Evolutionary conservation across 2,329 filamentous ascomycete species (phyloP).

Genomic region (Coniochaeta sp.): DNA sequence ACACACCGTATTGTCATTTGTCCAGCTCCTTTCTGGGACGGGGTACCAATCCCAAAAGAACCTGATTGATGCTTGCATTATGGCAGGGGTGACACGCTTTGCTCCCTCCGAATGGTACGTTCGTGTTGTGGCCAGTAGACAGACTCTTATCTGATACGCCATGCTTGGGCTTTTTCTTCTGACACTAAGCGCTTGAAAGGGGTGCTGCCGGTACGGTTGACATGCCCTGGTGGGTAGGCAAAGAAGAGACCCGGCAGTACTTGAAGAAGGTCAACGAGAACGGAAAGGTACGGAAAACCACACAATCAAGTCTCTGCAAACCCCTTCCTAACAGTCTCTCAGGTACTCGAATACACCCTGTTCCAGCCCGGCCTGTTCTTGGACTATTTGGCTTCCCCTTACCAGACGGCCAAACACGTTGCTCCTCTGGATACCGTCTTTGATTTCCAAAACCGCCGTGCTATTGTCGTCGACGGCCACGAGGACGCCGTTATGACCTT

Average conservation of each 20-base stretch:
- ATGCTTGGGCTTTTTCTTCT: no score
- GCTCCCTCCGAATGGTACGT: constrained; percentile 48
- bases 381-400: constrained; percentile 46
- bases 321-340: neutral
- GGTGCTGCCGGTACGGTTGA: constrained; percentile 14
- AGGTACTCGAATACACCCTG: constrained; percentile 48
- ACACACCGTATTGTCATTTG: constrained; percentile 47
- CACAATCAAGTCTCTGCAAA: neutral
- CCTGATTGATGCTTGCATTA: constrained; percentile 51
- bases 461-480: constrained; percentile 31
- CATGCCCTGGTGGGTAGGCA: constrained; percentile 42
- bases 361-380: constrained; percentile 49
- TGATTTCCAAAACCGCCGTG: constrained; percentile 32
- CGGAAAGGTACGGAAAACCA: constrained; percentile 24
- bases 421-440: constrained; percentile 27
- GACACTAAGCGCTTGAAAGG: no score
- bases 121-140: no score
- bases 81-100: constrained; percentile 53
- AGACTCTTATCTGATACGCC: no score
- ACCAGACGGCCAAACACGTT: constrained; percentile 37
- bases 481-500: constrained; percentile 35
- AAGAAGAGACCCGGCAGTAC: constrained; percentile 41
- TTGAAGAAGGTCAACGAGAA: constrained; percentile 42
- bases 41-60: constrained; percentile 36
- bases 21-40: constrained; percentile 25